Evolutionary conservation across 2,329 filamentous ascomycete species (phyloP).

Genomic region (Paradendryphiella salina): DNA sequence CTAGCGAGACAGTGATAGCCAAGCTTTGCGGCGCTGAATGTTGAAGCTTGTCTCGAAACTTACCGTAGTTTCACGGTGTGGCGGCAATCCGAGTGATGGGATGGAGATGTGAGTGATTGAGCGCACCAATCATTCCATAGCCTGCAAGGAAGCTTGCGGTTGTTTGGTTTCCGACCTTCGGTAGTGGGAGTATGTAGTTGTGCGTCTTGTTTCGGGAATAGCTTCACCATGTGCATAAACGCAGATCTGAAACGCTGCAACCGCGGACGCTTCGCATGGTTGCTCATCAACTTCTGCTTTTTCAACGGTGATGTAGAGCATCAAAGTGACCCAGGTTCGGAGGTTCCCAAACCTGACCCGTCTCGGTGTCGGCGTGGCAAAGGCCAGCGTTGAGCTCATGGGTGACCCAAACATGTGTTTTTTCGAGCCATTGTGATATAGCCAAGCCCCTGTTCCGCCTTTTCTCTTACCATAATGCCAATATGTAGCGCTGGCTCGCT

Average conservation of each 20-base stretch:
- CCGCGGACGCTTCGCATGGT: slow-evolving; percentile 4
- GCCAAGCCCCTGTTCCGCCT: not conserved
- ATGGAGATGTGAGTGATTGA: slow-evolving; percentile 1
- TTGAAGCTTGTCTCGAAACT: slow-evolving; percentile 28
- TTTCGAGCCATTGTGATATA: not conserved
- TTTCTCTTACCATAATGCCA: not conserved
- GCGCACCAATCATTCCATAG: slow-evolving; percentile 4
- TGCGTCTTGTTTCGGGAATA: slow-evolving; percentile 27
- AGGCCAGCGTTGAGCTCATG: not conserved
- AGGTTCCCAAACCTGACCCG: not conserved
- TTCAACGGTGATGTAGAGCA: not conserved
- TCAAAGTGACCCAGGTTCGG: not conserved
- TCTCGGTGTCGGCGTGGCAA: not conserved
- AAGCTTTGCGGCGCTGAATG: slow-evolving; percentile 21
- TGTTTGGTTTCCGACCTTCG: slow-evolving; percentile 18
- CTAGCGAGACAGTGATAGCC: slow-evolving; percentile 4
- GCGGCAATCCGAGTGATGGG: slow-evolving; percentile 3
- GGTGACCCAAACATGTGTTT: not conserved
- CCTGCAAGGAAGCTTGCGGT: slow-evolving; percentile 18
- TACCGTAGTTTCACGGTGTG: slow-evolving; percentile 31
- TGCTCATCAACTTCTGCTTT: not conserved
- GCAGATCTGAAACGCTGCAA: slow-evolving; percentile 33
- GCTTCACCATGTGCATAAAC: slow-evolving; percentile 32
- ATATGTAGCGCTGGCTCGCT: not conserved
- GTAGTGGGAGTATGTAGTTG: slow-evolving; percentile 12